A percentile compares a stretch with the other conserved stretches of the same genome.
phyloP scores from a whole-genome alignment of 23 red algal species.

The Gracilaria gracilis region DNA sequence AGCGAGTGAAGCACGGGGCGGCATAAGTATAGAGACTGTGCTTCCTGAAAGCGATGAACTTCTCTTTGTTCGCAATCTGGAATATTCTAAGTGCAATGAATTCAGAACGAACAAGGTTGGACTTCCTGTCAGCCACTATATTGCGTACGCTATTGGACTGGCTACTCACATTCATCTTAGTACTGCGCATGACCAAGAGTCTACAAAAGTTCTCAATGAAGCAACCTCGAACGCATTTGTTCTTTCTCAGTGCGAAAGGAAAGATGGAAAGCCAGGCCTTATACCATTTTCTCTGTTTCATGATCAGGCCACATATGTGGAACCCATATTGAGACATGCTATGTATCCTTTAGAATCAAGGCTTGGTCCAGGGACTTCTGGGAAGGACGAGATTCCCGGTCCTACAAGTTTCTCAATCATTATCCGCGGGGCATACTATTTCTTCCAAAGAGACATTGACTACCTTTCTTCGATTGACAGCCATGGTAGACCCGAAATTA shows the following conservation, averaged over 20 bases:
- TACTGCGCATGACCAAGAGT: not conserved
- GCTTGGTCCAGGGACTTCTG: not conserved
- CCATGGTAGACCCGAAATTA: conserved; percentile 1
- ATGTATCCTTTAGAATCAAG: not conserved
- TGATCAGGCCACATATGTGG: not conserved
- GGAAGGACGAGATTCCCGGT: not conserved
- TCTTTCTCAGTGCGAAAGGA: not conserved
- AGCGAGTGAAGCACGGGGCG: not conserved
- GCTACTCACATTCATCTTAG: conserved; percentile 4
- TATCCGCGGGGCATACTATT: not conserved
- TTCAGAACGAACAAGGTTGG: not conserved
- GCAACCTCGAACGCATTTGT: not conserved
- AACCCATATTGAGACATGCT: not conserved
- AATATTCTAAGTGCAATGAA: not conserved
- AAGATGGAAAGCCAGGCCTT: not conserved
- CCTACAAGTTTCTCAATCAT: not conserved
- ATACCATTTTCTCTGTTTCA: conserved; percentile 6
- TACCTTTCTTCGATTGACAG: not conserved
- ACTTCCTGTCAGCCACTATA: not conserved
- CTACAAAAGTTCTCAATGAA: not conserved
- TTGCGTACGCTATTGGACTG: not conserved
- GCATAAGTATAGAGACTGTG: not conserved
- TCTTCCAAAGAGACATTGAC: conserved; percentile 8
- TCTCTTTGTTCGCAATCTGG: not conserved
- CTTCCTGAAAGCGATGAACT: conserved; percentile 14